Percentiles rank a stretch among this genome's conserved stretches.
These are phyloP conservation scores for Fusarium kyushuense DNA, from an alignment of 2,329 filamentous ascomycete species.

Conservation along the genomic window DNA sequence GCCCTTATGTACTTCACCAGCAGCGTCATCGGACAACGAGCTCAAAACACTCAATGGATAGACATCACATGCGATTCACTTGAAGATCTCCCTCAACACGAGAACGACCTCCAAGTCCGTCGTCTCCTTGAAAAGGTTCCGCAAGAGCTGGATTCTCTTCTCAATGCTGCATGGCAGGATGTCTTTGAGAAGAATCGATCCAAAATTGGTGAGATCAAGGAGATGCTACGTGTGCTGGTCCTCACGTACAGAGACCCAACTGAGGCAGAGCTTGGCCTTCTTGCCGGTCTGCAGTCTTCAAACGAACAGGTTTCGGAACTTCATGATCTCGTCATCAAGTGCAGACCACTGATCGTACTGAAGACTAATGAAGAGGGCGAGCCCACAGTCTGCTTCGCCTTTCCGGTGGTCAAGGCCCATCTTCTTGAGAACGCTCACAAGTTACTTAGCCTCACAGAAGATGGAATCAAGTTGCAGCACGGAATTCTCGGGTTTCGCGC, in stretches of 20 bases:
- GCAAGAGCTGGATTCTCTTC: constrained; percentile 54
- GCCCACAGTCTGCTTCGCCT: constrained; percentile 22
- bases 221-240: constrained; percentile 57
- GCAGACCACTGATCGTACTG: constrained; percentile 53
- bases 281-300: constrained; percentile 52
- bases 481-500: constrained; percentile 56
- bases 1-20: constrained; percentile 58
- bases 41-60: constrained; percentile 59
- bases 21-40: constrained; percentile 57
- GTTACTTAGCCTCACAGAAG: constrained; percentile 52
- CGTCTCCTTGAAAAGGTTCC: constrained; percentile 55
- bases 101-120: constrained; percentile 56
- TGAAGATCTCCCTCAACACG: constrained; percentile 53
- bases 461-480: constrained; percentile 58
- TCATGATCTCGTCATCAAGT: constrained; percentile 52
- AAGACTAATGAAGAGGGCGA: constrained; percentile 30
- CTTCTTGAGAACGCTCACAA: constrained; percentile 54
- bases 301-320: constrained; percentile 52
- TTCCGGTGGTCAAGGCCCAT: constrained; percentile 54
- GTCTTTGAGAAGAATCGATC: constrained; percentile 51
- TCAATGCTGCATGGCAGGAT: constrained; percentile 55
- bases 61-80: constrained; percentile 58
- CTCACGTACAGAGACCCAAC: constrained; percentile 58
- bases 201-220: constrained; percentile 55
- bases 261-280: constrained; percentile 53